A percentile compares a stretch with the other conserved stretches of the same genome.
These are phyloP conservation scores for Ichthyophthirius multifiliis DNA, from an alignment of 169 alveolate genomes.

Conservation along the genomic window DNA sequence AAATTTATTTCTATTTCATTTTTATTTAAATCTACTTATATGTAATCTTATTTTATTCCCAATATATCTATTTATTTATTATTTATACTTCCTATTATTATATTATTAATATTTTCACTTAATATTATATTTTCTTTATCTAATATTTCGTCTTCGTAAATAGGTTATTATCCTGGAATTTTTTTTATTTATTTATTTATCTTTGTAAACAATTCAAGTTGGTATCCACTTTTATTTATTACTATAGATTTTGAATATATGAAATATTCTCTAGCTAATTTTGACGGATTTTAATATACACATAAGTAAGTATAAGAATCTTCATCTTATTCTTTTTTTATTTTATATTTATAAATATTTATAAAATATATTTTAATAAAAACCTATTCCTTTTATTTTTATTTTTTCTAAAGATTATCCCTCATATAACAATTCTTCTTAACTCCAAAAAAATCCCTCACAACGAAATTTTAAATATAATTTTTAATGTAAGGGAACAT, in stretches of 20 bases:
- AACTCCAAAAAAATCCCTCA: slow-evolving; percentile 9
- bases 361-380: background rate
- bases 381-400: background rate
- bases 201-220: background rate
- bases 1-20: no score
- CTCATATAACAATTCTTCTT: background rate
- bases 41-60: background rate
- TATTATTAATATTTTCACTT: no score
- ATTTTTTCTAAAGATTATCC: background rate
- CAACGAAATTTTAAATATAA: background rate
- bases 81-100: no score
- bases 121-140: no score
- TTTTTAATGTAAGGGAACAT: background rate
- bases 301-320: no score
- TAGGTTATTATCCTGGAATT: no score
- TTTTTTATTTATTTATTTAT: no score
- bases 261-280: background rate
- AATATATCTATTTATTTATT: no score
- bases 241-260: background rate
- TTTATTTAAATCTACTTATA: no score
- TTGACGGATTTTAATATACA: no score
- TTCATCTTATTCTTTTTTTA: background rate
- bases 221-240: background rate
- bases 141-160: no score
- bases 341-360: background rate